Evolutionary conservation across 164 flowering plant species (phyloP), one percentile per base, ranked within the genome.

Genomic region (Saururus chinensis): DNA sequence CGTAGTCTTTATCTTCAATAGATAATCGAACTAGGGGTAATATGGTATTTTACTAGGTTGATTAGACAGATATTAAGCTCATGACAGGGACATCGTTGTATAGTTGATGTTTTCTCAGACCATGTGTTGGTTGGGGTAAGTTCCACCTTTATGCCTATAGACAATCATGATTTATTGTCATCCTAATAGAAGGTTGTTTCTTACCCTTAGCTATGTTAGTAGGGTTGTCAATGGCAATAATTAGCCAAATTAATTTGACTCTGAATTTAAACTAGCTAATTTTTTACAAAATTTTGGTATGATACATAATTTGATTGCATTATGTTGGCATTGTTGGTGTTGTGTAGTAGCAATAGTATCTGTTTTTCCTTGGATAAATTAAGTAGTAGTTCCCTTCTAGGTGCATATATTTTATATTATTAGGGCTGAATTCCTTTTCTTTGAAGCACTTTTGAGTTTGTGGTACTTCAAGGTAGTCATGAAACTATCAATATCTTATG

Each of bases 91-190:
- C 22, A 85, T 91, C 67, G 89, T 91, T 65, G 79, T 7, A 95
- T 92, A 53, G 56, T 88, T 73, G 89, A 84, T 68, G 86, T 85
- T 56, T 79, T 91, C 71, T 73, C 83, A 66, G 88, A 73, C 62
- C 77, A 77, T 74, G 73, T 78, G 9, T 51, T 91, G 70, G 89
- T 75, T 59, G 97, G 97, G 89, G 97, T 91, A 84, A 84, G 95
- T 75, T 65, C 4, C 37, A 30, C 37, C 37, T 45, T 12, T 45
- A 12, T 45, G 14, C 14, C 4, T 12, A 17, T 2, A 17, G 9
- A 45, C 17, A 45, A 45, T 4, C 49, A 42, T 42, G 17, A 42
- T 6, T 2, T 8, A 12, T 45, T 12, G 14, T 45, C 14, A 12
- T 17, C 14, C 4, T 45, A 45, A 12, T 45, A 45, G 49, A 12